Evolutionary conservation across 495 filamentous ascomycete species (phyloP).

Genomic region (Ramalina intermedia): DNA sequence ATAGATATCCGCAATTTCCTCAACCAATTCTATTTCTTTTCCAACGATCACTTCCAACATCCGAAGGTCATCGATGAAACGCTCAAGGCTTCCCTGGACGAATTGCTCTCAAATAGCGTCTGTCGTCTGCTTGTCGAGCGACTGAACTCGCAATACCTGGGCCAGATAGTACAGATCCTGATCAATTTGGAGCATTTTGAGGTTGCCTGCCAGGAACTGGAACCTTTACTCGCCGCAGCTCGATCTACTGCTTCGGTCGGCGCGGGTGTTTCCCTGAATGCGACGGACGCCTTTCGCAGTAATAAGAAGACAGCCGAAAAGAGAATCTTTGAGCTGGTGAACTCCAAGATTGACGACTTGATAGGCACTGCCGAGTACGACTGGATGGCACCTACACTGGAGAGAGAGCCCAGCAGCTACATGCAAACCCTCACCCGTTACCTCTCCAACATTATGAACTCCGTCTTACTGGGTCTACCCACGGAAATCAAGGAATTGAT

Average conservation of each 20-base stretch:
- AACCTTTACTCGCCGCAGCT: slow-evolving; percentile 65
- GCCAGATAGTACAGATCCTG: slow-evolving; percentile 94
- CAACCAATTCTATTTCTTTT: slow-evolving; percentile 92
- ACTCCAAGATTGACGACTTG: slow-evolving; percentile 96
- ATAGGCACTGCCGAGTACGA: slow-evolving; percentile 95
- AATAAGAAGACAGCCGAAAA: slow-evolving; percentile 96
- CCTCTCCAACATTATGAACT: slow-evolving; percentile 92
- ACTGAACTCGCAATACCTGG: slow-evolving; percentile 80
- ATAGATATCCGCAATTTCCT: slow-evolving; percentile 94
- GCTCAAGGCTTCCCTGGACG: slow-evolving; percentile 70
- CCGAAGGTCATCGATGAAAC: slow-evolving; percentile 79
- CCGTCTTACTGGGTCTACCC: slow-evolving; percentile 77
- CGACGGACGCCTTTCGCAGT: slow-evolving; percentile 70
- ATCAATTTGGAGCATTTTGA: slow-evolving; percentile 98
- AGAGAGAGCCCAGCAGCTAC: slow-evolving; percentile 69
- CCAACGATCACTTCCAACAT: slow-evolving; percentile 84
- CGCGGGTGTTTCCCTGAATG: slow-evolving; percentile 56
- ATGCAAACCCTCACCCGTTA: slow-evolving; percentile 88
- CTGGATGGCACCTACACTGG: slow-evolving; percentile 56
- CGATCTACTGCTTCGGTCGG: slow-evolving; percentile 62
- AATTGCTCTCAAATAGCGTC: slow-evolving; percentile 78
- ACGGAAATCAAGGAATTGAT: slow-evolving; percentile 93
- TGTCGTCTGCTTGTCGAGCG: slow-evolving; percentile 80
- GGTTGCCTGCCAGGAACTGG: slow-evolving; percentile 74
- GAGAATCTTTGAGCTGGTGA: slow-evolving; percentile 95